phyloP scores from a whole-genome alignment of 768 basidiomycete species.

The Rhodotorula paludigena region DNA sequence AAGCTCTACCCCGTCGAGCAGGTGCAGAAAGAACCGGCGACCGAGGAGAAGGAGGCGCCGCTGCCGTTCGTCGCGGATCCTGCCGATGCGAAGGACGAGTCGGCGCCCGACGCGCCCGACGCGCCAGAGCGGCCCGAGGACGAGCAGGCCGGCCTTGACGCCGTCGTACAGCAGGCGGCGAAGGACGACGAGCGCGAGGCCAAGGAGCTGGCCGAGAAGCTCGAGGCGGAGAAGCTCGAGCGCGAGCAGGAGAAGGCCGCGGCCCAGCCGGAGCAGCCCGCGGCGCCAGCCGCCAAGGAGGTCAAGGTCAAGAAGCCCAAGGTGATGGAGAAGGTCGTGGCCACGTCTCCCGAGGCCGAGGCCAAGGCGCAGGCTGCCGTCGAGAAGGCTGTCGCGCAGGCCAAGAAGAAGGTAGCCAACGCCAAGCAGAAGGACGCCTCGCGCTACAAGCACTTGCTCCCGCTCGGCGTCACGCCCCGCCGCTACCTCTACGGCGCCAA shows the following conservation, averaged over 20 bases:
- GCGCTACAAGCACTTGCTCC: conserved; percentile 28
- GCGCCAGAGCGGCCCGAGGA: background rate
- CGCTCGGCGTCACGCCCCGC: conserved; percentile 2
- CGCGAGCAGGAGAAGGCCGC: background rate
- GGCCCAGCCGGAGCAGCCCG: background rate
- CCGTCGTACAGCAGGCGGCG: conserved; percentile 6
- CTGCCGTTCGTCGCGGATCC: background rate
- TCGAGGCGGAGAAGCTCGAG: background rate
- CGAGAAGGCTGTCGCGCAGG: background rate
- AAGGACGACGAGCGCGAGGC: background rate
- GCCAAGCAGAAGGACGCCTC: conserved; percentile 23
- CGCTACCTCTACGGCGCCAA: conserved; percentile 35
- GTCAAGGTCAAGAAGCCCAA: background rate
- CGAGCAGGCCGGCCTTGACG: conserved; percentile 10
- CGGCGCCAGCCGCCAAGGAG: background rate
- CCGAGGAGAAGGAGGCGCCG: background rate
- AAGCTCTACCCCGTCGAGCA: background rate
- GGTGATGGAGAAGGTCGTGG: background rate
- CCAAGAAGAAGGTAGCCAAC: background rate
- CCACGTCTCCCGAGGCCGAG: background rate
- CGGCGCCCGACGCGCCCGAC: background rate
- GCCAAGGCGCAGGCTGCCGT: background rate
- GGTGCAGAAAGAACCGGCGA: background rate
- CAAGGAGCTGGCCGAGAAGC: background rate
- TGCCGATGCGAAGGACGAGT: background rate